Percentiles rank a stretch among this genome's conserved stretches.
These are phyloP conservation scores for Fusarium tjaetaba DNA, from an alignment of 2,329 filamentous ascomycete genomes.

Conservation along the genomic window DNA sequence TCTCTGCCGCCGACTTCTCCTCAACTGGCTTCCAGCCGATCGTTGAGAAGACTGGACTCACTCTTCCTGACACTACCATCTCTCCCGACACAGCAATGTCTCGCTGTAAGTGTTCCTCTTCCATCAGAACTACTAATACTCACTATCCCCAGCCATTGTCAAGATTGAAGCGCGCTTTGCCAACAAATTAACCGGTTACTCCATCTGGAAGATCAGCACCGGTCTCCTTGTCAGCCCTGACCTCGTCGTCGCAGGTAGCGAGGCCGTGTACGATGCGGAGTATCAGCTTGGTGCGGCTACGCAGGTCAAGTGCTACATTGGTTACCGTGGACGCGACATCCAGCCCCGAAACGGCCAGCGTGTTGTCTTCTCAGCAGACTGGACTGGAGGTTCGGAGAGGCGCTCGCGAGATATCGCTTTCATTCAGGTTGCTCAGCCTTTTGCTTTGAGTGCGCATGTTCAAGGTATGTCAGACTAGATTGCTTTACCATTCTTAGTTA, in stretches of 20 bases:
- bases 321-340: slow-evolving; percentile 39
- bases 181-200: background rate
- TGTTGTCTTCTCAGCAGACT: slow-evolving; percentile 37
- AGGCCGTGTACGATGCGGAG: slow-evolving; percentile 38
- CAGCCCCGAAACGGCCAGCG: background rate
- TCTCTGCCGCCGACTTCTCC: background rate
- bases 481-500: too few species aligned
- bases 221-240: slow-evolving; percentile 26
- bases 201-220: slow-evolving; percentile 33
- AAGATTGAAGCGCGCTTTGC: slow-evolving; percentile 32
- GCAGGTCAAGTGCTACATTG: slow-evolving; percentile 47
- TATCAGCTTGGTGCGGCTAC: slow-evolving; percentile 32
- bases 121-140: background rate
- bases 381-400: slow-evolving; percentile 20
- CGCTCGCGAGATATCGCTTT: slow-evolving; percentile 40
- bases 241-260: slow-evolving; percentile 21
- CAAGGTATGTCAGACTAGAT: too few species aligned
- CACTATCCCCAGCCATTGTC: background rate
- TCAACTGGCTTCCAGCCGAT: background rate
- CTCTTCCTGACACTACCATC: background rate
- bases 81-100: background rate
- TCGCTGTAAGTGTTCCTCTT: background rate
- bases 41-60: background rate
- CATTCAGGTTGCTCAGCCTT: slow-evolving; percentile 24
- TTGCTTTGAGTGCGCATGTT: too few species aligned